Conservation (phyloP, 495 filamentous ascomycete genomes). For the Cudoniella acicularis region DNA sequence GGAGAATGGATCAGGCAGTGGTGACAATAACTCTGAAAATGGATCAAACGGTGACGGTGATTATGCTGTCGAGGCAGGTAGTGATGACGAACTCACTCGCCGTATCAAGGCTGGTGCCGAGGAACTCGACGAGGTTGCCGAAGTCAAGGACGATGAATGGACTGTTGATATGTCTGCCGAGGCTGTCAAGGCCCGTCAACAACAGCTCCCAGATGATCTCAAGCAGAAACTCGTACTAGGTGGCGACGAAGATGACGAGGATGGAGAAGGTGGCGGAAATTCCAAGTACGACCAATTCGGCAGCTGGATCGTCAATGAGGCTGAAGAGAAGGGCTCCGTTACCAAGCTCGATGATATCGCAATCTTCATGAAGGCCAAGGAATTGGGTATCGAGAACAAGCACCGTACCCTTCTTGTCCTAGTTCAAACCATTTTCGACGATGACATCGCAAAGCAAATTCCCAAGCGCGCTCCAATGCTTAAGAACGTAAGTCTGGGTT, state of each 20-base stretch:
- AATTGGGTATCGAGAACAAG: conserved; percentile 91
- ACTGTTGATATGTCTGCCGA: conserved; percentile 91
- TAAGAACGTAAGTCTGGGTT: conserved; percentile 61
- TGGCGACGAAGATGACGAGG: conserved; percentile 79
- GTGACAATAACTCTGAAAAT: conserved; percentile 67
- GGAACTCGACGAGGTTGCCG: conserved; percentile 59
- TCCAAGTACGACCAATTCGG: conserved; percentile 89
- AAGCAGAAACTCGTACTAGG: conserved; percentile 85
- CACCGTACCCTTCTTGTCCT: conserved; percentile 90
- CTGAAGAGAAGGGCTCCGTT: conserved; percentile 66
- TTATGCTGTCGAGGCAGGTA: conserved; percentile 66
- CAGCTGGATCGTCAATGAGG: conserved; percentile 81
- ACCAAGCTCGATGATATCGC: conserved; percentile 77
- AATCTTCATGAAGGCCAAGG: conserved; percentile 93
- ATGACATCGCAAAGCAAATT: conserved; percentile 80
- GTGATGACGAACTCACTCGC: conserved; percentile 89
- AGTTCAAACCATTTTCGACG: conserved; percentile 89
- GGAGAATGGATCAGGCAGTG: conserved; percentile 55
- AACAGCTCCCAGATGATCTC: conserved; percentile 84
- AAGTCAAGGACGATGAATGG: conserved; percentile 85
- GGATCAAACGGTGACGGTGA: conserved; percentile 69
- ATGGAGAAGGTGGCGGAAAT: conserved; percentile 70
- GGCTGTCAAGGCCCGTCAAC: conserved; percentile 89
- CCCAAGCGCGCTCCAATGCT: conserved; percentile 75
- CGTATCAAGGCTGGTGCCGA: conserved; percentile 82